Conservation (phyloP, 257 asterid species). For the Haberlea rhodopensis region DNA sequence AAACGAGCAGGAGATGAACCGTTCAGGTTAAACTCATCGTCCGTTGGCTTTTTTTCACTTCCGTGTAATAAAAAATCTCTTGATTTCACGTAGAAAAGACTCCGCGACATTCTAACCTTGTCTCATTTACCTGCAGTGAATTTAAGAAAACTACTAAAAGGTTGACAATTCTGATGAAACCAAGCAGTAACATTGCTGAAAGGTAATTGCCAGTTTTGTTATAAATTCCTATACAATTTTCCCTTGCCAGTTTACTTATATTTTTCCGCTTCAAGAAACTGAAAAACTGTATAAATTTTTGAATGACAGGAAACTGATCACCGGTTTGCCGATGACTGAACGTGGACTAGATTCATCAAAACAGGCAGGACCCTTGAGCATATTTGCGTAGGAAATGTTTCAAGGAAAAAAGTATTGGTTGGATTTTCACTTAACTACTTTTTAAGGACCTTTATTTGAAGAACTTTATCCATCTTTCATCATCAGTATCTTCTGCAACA, state of each 20-base stretch:
- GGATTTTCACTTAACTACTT: neutral
- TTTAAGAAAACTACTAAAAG: conserved; percentile 18
- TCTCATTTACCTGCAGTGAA: conserved; percentile 11
- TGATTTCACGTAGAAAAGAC: neutral
- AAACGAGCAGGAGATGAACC: conserved; percentile 75
- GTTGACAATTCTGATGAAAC: conserved; percentile 11
- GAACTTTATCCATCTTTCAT: neutral
- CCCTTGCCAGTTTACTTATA: neutral
- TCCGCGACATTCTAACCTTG: neutral
- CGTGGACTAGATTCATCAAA: conserved; percentile 55
- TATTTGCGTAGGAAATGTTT: conserved; percentile 38
- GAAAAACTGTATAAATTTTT: neutral
- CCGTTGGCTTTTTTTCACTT: neutral
- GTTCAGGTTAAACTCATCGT: conserved; percentile 48
- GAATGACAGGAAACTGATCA: conserved; percentile 42
- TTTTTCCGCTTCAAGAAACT: neutral
- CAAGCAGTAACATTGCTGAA: conserved; percentile 6
- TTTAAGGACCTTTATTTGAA: neutral
- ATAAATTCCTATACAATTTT: no score
- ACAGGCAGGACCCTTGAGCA: conserved; percentile 49
- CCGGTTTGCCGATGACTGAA: conserved; percentile 40
- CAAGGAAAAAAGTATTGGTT: neutral
- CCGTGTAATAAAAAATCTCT: neutral
- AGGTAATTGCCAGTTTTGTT: neutral
- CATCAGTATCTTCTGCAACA: neutral